Evolutionary conservation across 495 filamentous ascomycete genomes (phyloP), one percentile per base, ranked within the genome.

Genomic region (Lasiosphaeria hispida): DNA sequence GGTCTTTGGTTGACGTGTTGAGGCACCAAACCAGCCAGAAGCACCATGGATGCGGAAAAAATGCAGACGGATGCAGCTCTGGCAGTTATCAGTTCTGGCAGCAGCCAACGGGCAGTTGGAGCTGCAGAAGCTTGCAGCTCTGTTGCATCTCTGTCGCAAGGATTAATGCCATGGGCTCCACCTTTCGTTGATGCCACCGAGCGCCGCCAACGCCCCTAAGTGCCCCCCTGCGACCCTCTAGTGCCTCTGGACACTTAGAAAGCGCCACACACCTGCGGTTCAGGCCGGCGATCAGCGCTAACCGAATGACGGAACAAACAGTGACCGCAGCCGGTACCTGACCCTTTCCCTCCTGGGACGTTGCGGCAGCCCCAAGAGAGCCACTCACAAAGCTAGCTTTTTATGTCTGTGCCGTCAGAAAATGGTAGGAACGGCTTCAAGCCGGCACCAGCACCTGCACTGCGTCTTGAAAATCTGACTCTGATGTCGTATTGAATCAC

Each of bases 261-360:
- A 35, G 33, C 57, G 50, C 50, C 57, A 53, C 48, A 23, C 35
- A 36, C 39, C 38, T 18, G 44, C 55, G 57, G 61, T 62, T 44
- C 61, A 59, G 53, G 63, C 63, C 62, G 63, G 53, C 55, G 63
- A 69, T 69, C 63, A 66, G 56, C 61, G 66, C 63, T 62, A 69
- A 64, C 58, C 58, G 43, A 56, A 57, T 57, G 60, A 61, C 65
- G 48, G 66, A 59, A 60, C 50, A 43, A 60, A 58, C 58, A 55
- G 53, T 44, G 45, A 48, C 48, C 9, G 55, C 30, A 33, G 51
- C 58, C 55, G 55, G 55, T 35, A 36, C 38, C 33, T 23, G 37
- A 34, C 15, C 44, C 47, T 50, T 42, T 9, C 62, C 48, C n/a
- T 53, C 34, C 14, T 48, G 33, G 59, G 54, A 14, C 44, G 43